Evolutionary conservation across 441 rosid species (phyloP).

Genomic region (Bruguiera hainesii): DNA sequence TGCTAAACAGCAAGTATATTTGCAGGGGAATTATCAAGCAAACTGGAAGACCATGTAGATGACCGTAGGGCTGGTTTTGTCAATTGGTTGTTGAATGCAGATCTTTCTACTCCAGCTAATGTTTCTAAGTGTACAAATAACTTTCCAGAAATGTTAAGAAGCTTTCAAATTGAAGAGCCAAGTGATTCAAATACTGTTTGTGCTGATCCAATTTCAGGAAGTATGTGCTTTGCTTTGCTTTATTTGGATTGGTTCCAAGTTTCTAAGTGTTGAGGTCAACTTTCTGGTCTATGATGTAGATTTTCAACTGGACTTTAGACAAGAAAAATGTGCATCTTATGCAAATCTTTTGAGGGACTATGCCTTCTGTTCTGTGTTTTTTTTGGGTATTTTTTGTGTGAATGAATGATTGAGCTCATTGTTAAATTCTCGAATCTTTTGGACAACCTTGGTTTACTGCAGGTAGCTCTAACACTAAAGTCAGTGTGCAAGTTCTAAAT

Average conservation of each 20-base stretch:
- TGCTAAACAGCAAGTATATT: slow-evolving; percentile 20
- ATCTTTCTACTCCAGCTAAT: slow-evolving; percentile 30
- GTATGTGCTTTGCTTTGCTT: slow-evolving; percentile 36
- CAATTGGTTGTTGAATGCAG: slow-evolving; percentile 53
- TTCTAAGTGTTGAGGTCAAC: slow-evolving; percentile 6
- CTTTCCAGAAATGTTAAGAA: slow-evolving; percentile 31
- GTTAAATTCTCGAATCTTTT: slow-evolving; percentile 1
- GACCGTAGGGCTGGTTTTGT: slow-evolving; percentile 79
- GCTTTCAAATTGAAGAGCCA: slow-evolving; percentile 33
- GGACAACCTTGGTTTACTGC: background rate
- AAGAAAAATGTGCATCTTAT: too few species aligned
- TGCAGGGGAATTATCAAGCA: slow-evolving; percentile 52
- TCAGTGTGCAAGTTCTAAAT: slow-evolving; percentile 1
- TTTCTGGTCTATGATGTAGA: slow-evolving; percentile 3
- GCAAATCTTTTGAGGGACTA: too few species aligned
- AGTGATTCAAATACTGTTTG: slow-evolving; percentile 24
- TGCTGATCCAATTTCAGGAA: slow-evolving; percentile 34
- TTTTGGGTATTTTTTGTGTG: background rate
- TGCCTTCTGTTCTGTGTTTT: background rate
- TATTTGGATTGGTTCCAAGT: background rate
- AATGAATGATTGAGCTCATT: slow-evolving; percentile 6
- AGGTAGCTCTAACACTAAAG: background rate
- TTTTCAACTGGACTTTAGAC: background rate
- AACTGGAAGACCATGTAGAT: slow-evolving; percentile 50
- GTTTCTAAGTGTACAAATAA: slow-evolving; percentile 23